These are phyloP conservation scores for Sporothrix dimorphospora DNA, from an alignment of 2,329 filamentous ascomycete species.

Conservation along the genomic window DNA sequence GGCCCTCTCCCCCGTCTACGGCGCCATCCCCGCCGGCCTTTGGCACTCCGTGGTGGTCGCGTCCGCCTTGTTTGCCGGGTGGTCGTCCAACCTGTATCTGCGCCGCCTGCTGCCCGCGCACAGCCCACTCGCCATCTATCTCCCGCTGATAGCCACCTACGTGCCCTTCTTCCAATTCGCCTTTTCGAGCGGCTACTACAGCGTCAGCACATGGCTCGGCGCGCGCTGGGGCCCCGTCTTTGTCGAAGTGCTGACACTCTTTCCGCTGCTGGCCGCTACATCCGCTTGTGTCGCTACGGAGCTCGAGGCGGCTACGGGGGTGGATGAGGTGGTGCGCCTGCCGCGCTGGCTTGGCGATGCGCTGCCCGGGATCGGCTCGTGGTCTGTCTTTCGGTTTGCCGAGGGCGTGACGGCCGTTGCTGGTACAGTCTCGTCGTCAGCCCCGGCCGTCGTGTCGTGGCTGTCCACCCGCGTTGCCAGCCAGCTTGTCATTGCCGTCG, in stretches of 20 bases:
- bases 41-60: slow-evolving; percentile 72
- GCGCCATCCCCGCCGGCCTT: slow-evolving; percentile 74
- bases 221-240: slow-evolving; percentile 72
- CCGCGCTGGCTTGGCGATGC: slow-evolving; percentile 64
- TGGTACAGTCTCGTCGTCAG: not conserved
- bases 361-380: slow-evolving; percentile 67
- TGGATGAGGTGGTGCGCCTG: slow-evolving; percentile 54
- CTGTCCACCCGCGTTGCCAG: slow-evolving; percentile 66
- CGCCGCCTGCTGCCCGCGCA: slow-evolving; percentile 50
- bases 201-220: slow-evolving; percentile 55
- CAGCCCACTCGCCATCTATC: slow-evolving; percentile 56
- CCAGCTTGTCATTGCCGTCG: slow-evolving; percentile 66
- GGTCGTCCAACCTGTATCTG: slow-evolving; percentile 67
- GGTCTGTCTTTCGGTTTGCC: slow-evolving; percentile 62
- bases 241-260: slow-evolving; percentile 73
- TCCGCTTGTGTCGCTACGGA: slow-evolving; percentile 65
- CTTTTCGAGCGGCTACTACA: slow-evolving; percentile 53
- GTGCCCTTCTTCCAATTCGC: slow-evolving; percentile 73
- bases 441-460: slow-evolving; percentile 44
- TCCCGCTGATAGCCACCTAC: slow-evolving; percentile 75
- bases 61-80: slow-evolving; percentile 69
- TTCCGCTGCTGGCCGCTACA: slow-evolving; percentile 68
- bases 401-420: slow-evolving; percentile 45
- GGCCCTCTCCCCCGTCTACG: slow-evolving; percentile 84
- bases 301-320: slow-evolving; percentile 56